Conservation (phyloP, 2,329 filamentous ascomycete species). For the Hypomyces rosellus region DNA sequence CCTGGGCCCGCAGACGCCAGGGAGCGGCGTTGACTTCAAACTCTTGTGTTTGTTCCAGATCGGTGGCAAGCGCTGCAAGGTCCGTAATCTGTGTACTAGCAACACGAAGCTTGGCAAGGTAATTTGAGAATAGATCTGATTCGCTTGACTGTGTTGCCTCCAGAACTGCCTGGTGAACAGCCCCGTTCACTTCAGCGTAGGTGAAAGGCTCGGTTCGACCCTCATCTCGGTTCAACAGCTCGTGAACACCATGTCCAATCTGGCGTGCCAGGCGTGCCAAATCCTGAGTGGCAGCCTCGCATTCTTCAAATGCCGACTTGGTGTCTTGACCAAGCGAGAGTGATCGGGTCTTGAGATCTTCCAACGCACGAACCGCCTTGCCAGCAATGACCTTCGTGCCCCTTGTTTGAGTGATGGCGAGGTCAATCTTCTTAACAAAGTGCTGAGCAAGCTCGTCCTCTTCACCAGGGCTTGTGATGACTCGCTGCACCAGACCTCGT, state of each 20-base stretch:
- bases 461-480: constrained; percentile 41
- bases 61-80: constrained; percentile 61
- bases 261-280: constrained; percentile 60
- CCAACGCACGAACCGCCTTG: constrained; percentile 69
- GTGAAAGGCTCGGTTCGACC: constrained; percentile 62
- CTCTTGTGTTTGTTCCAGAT: constrained; percentile 67
- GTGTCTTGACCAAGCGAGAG: constrained; percentile 66
- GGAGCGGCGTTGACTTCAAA: constrained; percentile 72
- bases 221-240: constrained; percentile 61
- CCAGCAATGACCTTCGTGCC: constrained; percentile 77
- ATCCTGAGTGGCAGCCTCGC: constrained; percentile 57
- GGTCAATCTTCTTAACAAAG: constrained; percentile 65
- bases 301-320: constrained; percentile 61
- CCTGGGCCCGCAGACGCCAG: constrained; percentile 76
- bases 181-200: constrained; percentile 58
- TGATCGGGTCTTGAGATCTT: constrained; percentile 70
- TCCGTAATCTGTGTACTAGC: constrained; percentile 61
- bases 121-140: constrained; percentile 63
- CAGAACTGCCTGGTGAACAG: constrained; percentile 49
- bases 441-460: constrained; percentile 62
- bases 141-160: constrained; percentile 50
- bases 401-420: constrained; percentile 66
- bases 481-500: constrained; percentile 60
- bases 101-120: constrained; percentile 59
- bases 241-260: constrained; percentile 60